Conservation (phyloP, 2,329 filamentous ascomycete species). For the Karstenula rhodostoma region DNA sequence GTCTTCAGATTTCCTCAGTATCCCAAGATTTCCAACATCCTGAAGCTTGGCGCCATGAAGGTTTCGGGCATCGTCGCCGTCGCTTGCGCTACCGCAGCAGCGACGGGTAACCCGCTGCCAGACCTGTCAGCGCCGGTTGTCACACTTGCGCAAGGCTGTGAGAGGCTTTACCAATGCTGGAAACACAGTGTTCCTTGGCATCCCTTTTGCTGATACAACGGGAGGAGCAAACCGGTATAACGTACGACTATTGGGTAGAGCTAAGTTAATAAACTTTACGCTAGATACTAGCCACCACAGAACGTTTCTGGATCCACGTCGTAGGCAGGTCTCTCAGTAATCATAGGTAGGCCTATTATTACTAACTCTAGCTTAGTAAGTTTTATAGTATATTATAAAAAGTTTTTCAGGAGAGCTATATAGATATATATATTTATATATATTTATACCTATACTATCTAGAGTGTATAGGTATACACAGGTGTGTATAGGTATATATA, state of each 20-base stretch:
- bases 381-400: too few species aligned
- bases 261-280: neutral
- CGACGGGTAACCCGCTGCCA: slow-evolving; percentile 18
- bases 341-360: too few species aligned
- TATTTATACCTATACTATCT: too few species aligned
- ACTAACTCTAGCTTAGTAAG: too few species aligned
- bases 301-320: slow-evolving; percentile 20
- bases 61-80: slow-evolving; percentile 15
- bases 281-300: slow-evolving; percentile 32
- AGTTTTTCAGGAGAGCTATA: too few species aligned
- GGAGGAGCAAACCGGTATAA: slow-evolving; percentile 33
- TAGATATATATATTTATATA: too few species aligned
- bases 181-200: slow-evolving; percentile 33
- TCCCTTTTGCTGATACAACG: slow-evolving; percentile 35
- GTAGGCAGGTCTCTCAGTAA: too few species aligned
- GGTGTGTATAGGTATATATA: too few species aligned
- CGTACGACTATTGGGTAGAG: neutral
- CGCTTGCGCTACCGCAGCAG: slow-evolving; percentile 14
- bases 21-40: too few species aligned
- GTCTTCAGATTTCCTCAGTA: neutral
- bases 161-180: slow-evolving; percentile 31
- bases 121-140: slow-evolving; percentile 21
- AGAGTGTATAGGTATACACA: too few species aligned
- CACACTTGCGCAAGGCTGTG: slow-evolving; percentile 25
- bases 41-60: slow-evolving; percentile 18